phyloP scores from a whole-genome alignment of 2,329 filamentous ascomycete genomes.

The Penicillium aurantiogriseum region DNA sequence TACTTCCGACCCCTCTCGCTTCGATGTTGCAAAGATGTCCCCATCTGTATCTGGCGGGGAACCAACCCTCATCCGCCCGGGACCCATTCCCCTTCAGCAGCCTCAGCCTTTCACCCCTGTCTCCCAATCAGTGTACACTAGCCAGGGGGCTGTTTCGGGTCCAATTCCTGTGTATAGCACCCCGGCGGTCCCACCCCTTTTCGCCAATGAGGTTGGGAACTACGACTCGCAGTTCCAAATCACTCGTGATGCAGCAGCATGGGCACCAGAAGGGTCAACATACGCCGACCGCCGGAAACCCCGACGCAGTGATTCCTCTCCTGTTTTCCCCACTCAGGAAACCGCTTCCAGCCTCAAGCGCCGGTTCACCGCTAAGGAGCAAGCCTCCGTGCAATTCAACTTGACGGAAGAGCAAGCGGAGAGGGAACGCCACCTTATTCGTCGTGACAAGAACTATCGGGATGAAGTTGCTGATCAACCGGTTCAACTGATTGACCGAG shows the following conservation, averaged over 20 bases:
- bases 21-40: constrained; percentile 52
- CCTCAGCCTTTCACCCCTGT: constrained; percentile 77
- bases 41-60: constrained; percentile 25
- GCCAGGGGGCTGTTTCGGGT: constrained; percentile 35
- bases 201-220: constrained; percentile 30
- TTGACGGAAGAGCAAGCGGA: constrained; percentile 57
- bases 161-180: constrained; percentile 42
- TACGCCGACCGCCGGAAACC: constrained; percentile 18
- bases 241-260: constrained; percentile 11
- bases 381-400: constrained; percentile 56
- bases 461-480: constrained; percentile 22
- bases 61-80: constrained; percentile 49
- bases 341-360: constrained; percentile 32
- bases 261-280: constrained; percentile 8
- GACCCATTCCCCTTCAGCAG: constrained; percentile 72
- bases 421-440: constrained; percentile 43
- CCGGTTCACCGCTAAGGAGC: constrained; percentile 37
- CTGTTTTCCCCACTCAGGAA: constrained; percentile 38
- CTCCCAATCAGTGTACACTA: constrained; percentile 63
- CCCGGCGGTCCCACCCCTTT: constrained; percentile 43
- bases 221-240: constrained; percentile 18
- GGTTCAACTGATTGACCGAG: constrained; percentile 30
- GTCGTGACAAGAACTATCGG: constrained; percentile 24
- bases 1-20: constrained; percentile 62
- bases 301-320: constrained; percentile 48